Evolutionary conservation across 2,329 filamentous ascomycete species (phyloP).

Genomic region (Diaporthe eres): DNA sequence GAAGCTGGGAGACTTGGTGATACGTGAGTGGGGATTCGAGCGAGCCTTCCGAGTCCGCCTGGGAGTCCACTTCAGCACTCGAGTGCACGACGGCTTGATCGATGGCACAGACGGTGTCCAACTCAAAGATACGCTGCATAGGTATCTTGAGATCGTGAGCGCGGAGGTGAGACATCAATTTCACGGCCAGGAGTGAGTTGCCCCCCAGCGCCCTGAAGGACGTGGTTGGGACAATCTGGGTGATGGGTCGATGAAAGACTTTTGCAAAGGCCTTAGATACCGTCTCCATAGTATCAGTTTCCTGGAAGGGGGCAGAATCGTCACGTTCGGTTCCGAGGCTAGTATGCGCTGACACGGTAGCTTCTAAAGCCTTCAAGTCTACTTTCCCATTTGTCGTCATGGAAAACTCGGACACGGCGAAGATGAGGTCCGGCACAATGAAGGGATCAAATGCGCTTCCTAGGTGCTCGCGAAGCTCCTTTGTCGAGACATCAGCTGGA

Average conservation of each 20-base stretch:
- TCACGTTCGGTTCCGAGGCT: background rate
- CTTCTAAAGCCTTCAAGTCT: background rate
- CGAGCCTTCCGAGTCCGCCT: background rate
- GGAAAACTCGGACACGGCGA: background rate
- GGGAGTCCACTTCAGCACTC: background rate
- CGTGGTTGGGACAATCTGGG: background rate
- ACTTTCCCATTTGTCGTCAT: background rate
- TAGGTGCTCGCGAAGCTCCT: background rate
- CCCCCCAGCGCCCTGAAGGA: background rate
- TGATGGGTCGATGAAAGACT: background rate
- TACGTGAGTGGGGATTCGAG: background rate
- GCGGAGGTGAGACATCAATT: background rate
- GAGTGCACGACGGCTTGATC: background rate
- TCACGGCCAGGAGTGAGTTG: background rate
- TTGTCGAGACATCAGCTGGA: background rate
- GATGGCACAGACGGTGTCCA: background rate
- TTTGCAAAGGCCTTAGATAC: background rate
- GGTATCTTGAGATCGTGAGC: background rate
- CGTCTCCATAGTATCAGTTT: background rate
- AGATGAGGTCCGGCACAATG: background rate
- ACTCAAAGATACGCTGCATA: background rate
- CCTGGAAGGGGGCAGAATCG: background rate
- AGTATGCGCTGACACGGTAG: background rate
- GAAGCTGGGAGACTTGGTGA: slow-evolving; percentile 1
- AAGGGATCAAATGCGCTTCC: background rate